Conservation (phyloP, 306 rosid species). For the Quercus ilex region DNA sequence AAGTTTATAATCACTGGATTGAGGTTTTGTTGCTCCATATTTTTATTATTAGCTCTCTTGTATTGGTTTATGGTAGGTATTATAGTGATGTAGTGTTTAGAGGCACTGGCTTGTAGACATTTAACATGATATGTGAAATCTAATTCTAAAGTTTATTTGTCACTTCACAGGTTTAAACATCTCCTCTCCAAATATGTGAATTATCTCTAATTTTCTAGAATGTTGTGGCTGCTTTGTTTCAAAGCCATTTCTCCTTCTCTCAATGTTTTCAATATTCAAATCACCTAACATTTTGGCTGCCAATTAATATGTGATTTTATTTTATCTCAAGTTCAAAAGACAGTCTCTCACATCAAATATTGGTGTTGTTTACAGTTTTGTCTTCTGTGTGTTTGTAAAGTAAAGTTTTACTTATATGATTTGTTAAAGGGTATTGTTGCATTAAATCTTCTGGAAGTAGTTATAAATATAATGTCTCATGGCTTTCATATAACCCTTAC, state of each 20-base stretch:
- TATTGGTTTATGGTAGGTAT: not conserved
- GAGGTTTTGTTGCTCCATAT: not conserved
- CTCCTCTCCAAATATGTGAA: not conserved
- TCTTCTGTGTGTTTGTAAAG: constrained; percentile 1
- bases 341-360: constrained; percentile 85
- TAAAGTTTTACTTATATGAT: constrained; percentile 6
- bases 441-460: not conserved
- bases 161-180: not conserved
- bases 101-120: not conserved
- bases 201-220: not conserved
- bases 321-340: constrained; percentile 70
- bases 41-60: not conserved
- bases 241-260: not conserved
- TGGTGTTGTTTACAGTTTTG: constrained; percentile 94
- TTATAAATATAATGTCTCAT: not conserved
- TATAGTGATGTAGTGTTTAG: not conserved
- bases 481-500: not conserved
- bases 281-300: not conserved
- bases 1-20: not conserved
- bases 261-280: not conserved
- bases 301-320: not conserved
- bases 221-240: not conserved
- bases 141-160: not conserved
- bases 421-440: not conserved
- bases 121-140: not conserved